Evolutionary conservation across 805 yeast species (phyloP), one percentile per base, ranked within the genome.

Genomic region (Wickerhamomyces sydowiorum): DNA sequence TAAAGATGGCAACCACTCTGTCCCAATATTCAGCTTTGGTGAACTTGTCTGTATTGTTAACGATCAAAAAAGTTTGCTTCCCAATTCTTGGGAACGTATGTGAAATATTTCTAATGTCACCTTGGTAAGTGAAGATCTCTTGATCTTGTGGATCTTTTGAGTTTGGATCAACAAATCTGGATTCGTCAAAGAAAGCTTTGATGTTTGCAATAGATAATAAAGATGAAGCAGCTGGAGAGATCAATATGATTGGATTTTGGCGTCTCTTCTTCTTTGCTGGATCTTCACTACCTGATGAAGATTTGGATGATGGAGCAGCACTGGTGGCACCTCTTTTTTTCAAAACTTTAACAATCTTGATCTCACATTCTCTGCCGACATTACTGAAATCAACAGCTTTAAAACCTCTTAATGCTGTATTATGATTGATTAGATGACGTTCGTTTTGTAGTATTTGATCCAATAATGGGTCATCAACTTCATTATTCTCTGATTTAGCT

Each of bases 21-120:
- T 88, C 95, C 99, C 99, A 93, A 65, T 93, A 88, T 61, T 93
- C 98, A 4, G 96, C 95, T 60, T 90, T 91, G 20, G 86, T 82
- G 65, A 85, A 85, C 64, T 81, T 76, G 41, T 89, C 95, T 5
- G 89, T 88, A 43, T 86, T 85, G 59, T 87, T 95, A 25, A 90
- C 97, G 42, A 93, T 84, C 52, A 89, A 71, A 54, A 86, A 83
- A 36, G 78, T 75, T 39, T 81, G 69, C 19, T 72, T 76, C 14
- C 85, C 78, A 28, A 87, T 67, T 38, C 67, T 65, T 39, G 77
- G 77, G 22, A 84, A 76, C 3, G 66, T 62, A 43, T 86, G 81
- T 36, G 70, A 60, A 13, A 87, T 53, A 19, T 77, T 74, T 33
- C 78, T 70, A 51, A 78, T 50, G 22, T 67, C 40, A 35, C 48